A percentile compares a stretch with the other conserved stretches of the same genome.
phyloP scores from a whole-genome alignment of 495 filamentous ascomycete species.

The Apiosordaria backusii region DNA sequence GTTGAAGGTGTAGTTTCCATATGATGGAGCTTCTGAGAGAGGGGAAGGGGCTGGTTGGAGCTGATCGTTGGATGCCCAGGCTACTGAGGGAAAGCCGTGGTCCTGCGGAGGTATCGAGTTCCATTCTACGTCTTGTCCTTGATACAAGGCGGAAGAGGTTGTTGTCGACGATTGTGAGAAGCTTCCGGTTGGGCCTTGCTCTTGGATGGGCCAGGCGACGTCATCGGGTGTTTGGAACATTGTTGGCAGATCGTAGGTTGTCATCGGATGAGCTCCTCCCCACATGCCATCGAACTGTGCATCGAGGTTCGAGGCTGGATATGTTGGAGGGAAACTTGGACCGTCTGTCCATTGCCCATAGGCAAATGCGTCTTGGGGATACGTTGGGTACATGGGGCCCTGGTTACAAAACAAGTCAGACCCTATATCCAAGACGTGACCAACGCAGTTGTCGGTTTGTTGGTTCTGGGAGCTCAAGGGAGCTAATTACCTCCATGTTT shows the following conservation, averaged over 20 bases:
- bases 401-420: background rate
- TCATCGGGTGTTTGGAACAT: background rate
- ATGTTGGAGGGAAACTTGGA: background rate
- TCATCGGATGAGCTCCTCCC: background rate
- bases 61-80: slow-evolving; percentile 5
- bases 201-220: background rate
- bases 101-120: background rate
- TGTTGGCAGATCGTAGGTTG: background rate
- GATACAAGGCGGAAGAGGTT: background rate
- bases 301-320: background rate
- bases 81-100: background rate
- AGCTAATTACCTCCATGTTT: slow-evolving; percentile 6
- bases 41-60: slow-evolving; percentile 13
- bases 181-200: background rate
- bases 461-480: background rate
- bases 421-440: background rate
- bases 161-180: background rate
- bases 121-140: background rate
- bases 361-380: slow-evolving; percentile 1
- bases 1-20: background rate
- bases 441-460: background rate
- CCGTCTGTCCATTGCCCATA: background rate
- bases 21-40: slow-evolving; percentile 10
- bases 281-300: background rate
- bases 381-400: slow-evolving; percentile 5